These are phyloP conservation scores for Westerdykella sp. DNA, from an alignment of 2,329 filamentous ascomycete genomes.

Conservation along the genomic window DNA sequence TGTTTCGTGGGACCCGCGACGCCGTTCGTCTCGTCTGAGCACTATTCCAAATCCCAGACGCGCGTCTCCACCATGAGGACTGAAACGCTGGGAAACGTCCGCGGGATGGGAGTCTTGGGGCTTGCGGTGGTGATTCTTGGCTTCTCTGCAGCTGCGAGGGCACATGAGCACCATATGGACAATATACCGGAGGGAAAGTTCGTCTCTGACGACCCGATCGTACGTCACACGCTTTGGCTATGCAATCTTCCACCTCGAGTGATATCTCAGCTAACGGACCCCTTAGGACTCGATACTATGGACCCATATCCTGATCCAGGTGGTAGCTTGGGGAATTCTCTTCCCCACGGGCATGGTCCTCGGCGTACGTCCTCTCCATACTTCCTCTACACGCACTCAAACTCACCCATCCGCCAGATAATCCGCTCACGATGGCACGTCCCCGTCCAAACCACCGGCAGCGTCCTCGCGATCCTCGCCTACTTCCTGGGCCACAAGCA, in stretches of 20 bases:
- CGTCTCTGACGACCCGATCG: conserved; percentile 34
- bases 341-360: conserved; percentile 95
- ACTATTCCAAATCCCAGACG: too few relatives aligned
- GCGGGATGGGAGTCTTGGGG: not conserved
- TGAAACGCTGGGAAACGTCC: too few relatives aligned
- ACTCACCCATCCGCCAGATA: conserved; percentile 51
- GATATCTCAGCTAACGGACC: conserved; percentile 10
- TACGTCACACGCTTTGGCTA: conserved; percentile 10
- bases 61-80: too few relatives aligned
- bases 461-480: conserved; percentile 69
- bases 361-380: conserved; percentile 55
- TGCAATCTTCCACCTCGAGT: not conserved
- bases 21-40: too few relatives aligned
- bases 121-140: conserved; percentile 20
- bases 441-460: conserved; percentile 71
- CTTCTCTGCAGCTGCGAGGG: conserved; percentile 35
- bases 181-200: conserved; percentile 36
- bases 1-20: too few relatives aligned
- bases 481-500: conserved; percentile 91
- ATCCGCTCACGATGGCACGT: conserved; percentile 91
- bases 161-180: conserved; percentile 39
- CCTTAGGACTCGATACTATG: conserved; percentile 72
- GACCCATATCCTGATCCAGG: conserved; percentile 88
- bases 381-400: not conserved
- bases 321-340: conserved; percentile 79